phyloP scores from a whole-genome alignment of 1,284 basidiomycete genomes.

The Ustilago shanxiensis region DNA sequence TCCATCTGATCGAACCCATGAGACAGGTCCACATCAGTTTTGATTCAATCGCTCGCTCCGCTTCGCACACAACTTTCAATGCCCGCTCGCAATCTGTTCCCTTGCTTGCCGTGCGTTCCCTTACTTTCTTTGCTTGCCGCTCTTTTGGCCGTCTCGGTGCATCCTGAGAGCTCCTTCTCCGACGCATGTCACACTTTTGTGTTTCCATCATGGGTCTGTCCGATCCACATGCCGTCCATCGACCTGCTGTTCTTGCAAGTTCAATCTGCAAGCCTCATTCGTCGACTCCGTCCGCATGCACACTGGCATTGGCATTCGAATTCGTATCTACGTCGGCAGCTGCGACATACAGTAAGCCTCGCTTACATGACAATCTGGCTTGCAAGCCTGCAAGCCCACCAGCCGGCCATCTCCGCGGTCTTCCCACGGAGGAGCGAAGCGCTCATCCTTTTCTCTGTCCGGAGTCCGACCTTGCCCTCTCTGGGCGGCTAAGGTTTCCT shows the following conservation, averaged over 20 bases:
- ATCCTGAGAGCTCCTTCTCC: too few relatives aligned
- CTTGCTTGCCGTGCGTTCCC: not conserved
- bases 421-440: conserved; percentile 1
- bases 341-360: too few relatives aligned
- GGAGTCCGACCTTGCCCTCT: not conserved
- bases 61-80: not conserved
- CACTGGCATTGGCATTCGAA: too few relatives aligned
- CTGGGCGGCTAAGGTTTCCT: not conserved
- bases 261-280: too few relatives aligned
- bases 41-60: not conserved
- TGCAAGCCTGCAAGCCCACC: too few relatives aligned
- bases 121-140: not conserved
- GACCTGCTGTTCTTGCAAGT: too few relatives aligned
- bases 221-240: too few relatives aligned
- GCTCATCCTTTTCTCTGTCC: not conserved
- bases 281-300: too few relatives aligned
- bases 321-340: too few relatives aligned
- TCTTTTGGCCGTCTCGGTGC: not conserved
- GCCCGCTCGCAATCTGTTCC: not conserved
- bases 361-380: too few relatives aligned
- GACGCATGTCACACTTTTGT: too few relatives aligned
- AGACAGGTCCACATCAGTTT: conserved; percentile 2
- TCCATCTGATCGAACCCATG: not conserved
- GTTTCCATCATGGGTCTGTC: too few relatives aligned
- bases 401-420: not conserved